Conservation (phyloP, 2,329 filamentous ascomycete species). For the Clarireedia paspali region DNA sequence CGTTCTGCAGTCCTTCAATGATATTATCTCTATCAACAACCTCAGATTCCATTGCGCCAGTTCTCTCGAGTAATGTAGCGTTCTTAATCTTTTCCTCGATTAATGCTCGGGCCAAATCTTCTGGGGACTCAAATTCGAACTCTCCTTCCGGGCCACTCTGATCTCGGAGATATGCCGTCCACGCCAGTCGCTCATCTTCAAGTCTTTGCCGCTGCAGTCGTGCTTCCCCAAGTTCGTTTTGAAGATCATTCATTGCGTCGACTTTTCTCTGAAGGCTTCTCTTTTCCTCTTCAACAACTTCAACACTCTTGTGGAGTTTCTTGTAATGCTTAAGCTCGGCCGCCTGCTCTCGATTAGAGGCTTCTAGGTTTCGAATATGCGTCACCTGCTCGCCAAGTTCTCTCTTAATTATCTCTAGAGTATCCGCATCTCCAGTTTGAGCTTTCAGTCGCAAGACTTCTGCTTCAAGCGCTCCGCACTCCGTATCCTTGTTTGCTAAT, state of each 20-base stretch:
- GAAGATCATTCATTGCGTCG: conserved; percentile 63
- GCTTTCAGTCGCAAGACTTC: conserved; percentile 80
- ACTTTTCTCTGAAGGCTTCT: conserved; percentile 70
- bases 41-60: conserved; percentile 75
- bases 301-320: conserved; percentile 76
- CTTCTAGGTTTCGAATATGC: conserved; percentile 82
- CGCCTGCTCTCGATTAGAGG: conserved; percentile 69
- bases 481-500: conserved; percentile 59
- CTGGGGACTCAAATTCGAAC: conserved; percentile 77
- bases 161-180: conserved; percentile 76
- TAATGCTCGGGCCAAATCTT: conserved; percentile 76
- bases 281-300: conserved; percentile 95
- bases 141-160: conserved; percentile 52
- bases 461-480: conserved; percentile 69
- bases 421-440: conserved; percentile 79
- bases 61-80: conserved; percentile 68
- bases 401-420: conserved; percentile 73
- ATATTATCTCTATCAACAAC: conserved; percentile 67
- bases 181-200: conserved; percentile 80
- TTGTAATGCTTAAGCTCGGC: conserved; percentile 75
- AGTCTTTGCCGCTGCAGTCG: conserved; percentile 77
- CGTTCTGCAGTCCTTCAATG: conserved; percentile 63
- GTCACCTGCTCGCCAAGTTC: conserved; percentile 86
- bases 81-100: conserved; percentile 75
- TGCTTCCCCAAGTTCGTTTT: conserved; percentile 70